Evolutionary conservation across 164 flowering plant species (phyloP), one percentile per base, ranked within the genome.

Genomic region (Vitis rotundifolia): DNA sequence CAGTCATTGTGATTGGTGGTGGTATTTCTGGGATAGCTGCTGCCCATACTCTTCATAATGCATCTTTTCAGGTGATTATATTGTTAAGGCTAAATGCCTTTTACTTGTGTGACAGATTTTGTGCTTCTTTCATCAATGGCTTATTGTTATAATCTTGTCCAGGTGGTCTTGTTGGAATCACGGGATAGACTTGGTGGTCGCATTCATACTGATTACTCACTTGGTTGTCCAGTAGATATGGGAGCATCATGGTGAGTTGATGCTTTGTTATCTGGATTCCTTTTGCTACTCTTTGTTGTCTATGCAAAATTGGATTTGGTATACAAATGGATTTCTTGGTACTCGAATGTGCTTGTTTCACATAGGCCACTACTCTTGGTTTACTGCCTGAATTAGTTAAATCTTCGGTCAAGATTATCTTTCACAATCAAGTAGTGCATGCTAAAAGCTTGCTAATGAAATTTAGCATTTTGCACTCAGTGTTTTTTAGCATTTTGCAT

Each of bases 11-110:
- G 15, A 83, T 94, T 67, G 98, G 98, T 60, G 94, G 87, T 37
- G 98, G 98, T 59, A 90, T 94, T 71, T 94, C 97, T 1, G 98
- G 98, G 26, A 69, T 89, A 47, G 89, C 96, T 64, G 98, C 98
- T 66, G 96, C 98, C 0, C 86, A 87, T 31, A 67, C 75, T 47
- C 93, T 92, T 48, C 69, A 61, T 49, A 87, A 86, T 79, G 89
- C 92, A 15, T 89, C 90, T 48, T 89, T 83, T 67, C 80, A 92
- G 93, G 98, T 90, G 52, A 74, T 44, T 11, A 15, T n/a, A 37
- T 59, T 63, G 59, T 58, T 11, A 26, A 59, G 52, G 18, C 19
- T 49, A 19, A 1, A 5, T 9, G 12, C 2, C 37, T 19, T 37
- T 50, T 68, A 2, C 61, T n/a, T 16, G 26, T 28, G 52, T 26